Conservation (phyloP, 2,329 filamentous ascomycete genomes). For the Ustilaginoidea virens region DNA sequence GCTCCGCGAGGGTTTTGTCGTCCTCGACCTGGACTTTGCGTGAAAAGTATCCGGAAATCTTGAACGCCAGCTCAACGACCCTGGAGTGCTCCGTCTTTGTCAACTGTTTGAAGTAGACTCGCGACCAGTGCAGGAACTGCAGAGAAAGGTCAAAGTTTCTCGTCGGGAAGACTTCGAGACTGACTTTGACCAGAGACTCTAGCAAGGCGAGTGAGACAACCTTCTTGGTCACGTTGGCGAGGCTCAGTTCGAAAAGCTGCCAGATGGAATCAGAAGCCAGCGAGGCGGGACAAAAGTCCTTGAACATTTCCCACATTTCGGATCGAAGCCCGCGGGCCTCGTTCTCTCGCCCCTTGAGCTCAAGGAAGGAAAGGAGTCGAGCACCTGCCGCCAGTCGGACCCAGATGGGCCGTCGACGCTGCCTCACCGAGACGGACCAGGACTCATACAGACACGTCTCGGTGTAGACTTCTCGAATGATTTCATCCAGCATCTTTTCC, state of each 20-base stretch:
- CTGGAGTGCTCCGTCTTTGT: conserved; percentile 3
- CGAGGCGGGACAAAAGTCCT: conserved; percentile 1
- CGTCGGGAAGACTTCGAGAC: conserved; percentile 4
- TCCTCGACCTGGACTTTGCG: background rate
- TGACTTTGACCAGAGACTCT: conserved; percentile 3
- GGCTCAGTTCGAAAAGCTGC: conserved; percentile 5
- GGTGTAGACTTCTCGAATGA: conserved; percentile 4
- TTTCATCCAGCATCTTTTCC: conserved; percentile 5
- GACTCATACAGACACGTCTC: conserved; percentile 4
- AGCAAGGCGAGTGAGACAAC: conserved; percentile 3
- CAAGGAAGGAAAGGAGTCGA: conserved; percentile 1
- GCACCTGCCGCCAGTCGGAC: conserved; percentile 5
- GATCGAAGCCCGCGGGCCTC: conserved; percentile 1
- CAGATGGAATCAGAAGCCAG: conserved; percentile 3
- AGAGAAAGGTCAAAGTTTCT: conserved; percentile 3
- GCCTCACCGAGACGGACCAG: conserved; percentile 4
- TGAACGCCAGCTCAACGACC: conserved; percentile 4
- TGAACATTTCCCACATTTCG: conserved; percentile 5
- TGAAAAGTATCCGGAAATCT: conserved; percentile 4
- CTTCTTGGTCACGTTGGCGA: conserved; percentile 3
- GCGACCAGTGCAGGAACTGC: conserved; percentile 4
- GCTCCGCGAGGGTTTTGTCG: conserved; percentile 2
- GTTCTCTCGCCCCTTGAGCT: conserved; percentile 2
- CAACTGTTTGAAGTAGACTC: conserved; percentile 4
- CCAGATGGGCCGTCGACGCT: conserved; percentile 1